Base-by-base conservation (phyloP, 2,329 filamentous ascomycete species). In the Reticulascus tulasneorum region DNA sequence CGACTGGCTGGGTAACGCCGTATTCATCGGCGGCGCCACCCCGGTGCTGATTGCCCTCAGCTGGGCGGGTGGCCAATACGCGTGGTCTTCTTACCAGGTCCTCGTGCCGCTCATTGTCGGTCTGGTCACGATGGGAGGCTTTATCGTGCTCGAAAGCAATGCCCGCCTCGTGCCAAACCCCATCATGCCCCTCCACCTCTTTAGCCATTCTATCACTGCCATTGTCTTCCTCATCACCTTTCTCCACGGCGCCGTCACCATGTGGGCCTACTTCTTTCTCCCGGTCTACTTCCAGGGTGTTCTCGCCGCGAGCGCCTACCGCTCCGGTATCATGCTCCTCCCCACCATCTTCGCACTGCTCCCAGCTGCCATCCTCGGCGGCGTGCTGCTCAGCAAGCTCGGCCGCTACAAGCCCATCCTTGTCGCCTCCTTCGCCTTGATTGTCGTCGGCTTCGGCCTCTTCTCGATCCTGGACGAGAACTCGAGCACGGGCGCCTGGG, bases 141-240 rank as follows among this genome's bases (percentile, higher is more conserved):
- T 72, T 35, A 40, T 50, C 15, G 38, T 52, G 7, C 65, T 56
- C 44, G 58, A 67, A 37, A 47, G 45, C 9, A n/a, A n/a, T n/a
- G 49, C 49, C 4, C 41, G 33, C 5, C 48, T 43, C 15, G 35
- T 44, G 7, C 26, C 34, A 1, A 49, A 66, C 29, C 53, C 60
- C 0, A 60, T 63, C 13, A 63, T 74, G 41, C 70, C 71, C 0
- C 52, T 60, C 0, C 51, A 54, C 5, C 54, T 75, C 5, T 71
- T 75, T 44, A 47, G 47, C 3, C 71, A 69, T 39, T 54, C 62
- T 5, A 73, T 67, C 21, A 89, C 86, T 53, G 53, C 83, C 18
- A 77, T 82, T 7, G 69, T 78, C 4, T 76, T 89, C 11, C 60
- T 64, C 2, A 67, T 84, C 27, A 82, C 79, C 47, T 86, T 87